These are phyloP conservation scores for Perkinsus marinus DNA, from an alignment of 169 alveolate genomes.

Conservation along the genomic window DNA sequence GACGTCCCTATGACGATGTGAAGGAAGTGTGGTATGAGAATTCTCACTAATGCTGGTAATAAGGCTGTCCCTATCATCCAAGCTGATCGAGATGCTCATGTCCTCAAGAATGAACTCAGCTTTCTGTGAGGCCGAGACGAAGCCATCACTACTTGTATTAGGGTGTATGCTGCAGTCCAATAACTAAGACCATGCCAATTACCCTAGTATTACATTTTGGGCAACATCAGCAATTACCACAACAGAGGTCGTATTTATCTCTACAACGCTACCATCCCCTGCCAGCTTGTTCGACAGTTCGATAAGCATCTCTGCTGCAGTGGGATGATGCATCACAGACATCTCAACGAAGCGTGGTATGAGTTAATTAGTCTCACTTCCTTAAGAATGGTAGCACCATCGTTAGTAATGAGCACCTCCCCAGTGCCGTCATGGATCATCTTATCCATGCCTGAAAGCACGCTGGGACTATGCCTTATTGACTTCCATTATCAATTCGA, in stretches of 20 bases:
- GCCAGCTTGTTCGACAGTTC: conserved; percentile 96
- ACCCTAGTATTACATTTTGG: conserved; percentile 49
- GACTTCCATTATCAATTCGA: too few species aligned
- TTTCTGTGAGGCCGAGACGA: conserved; percentile 69
- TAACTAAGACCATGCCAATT: conserved; percentile 27
- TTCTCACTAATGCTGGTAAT: conserved; percentile 23
- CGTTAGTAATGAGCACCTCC: conserved; percentile 96
- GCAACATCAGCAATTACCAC: conserved; percentile 97
- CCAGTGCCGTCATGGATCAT: conserved; percentile 92
- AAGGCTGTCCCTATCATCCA: conserved; percentile 80
- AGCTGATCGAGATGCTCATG: conserved; percentile 79
- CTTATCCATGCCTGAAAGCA: conserved; percentile 99
- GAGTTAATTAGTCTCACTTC: conserved; percentile 45
- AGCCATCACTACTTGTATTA: conserved; percentile 87
- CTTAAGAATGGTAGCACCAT: conserved; percentile 97
- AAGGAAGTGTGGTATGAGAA: too few species aligned
- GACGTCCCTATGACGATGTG: conserved; percentile 82
- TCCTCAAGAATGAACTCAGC: conserved; percentile 78
- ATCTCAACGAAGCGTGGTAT: conserved; percentile 21
- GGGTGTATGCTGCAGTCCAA: conserved; percentile 93
- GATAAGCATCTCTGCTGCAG: conserved; percentile 94
- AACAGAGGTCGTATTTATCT: conserved; percentile 90
- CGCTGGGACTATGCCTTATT: too few species aligned
- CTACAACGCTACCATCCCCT: conserved; percentile 72
- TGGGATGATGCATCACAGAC: conserved; percentile 90